phyloP scores from a whole-genome alignment of 176 grass and related monocot species.

The Otatea glauca region DNA sequence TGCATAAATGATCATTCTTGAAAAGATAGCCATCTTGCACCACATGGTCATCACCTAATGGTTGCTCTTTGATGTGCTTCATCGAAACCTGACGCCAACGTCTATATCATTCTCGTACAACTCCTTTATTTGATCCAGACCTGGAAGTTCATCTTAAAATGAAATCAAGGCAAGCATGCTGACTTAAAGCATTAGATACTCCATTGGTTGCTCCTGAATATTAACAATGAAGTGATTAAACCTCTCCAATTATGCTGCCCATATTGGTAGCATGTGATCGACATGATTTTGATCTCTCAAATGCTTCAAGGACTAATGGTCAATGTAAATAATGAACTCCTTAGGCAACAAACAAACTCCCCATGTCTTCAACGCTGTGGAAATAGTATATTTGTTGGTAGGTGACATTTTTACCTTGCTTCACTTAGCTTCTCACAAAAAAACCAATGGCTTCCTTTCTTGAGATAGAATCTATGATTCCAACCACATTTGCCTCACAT shows the following conservation, averaged over 20 bases:
- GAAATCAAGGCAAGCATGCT: neutral
- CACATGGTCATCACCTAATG: neutral
- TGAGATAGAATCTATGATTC: too few relatives aligned
- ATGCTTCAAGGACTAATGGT: constrained; percentile 4
- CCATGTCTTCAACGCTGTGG: too few relatives aligned
- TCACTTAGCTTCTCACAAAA: too few relatives aligned
- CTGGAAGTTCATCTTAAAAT: constrained; percentile 2
- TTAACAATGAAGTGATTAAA: constrained; percentile 18
- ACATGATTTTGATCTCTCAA: too few relatives aligned
- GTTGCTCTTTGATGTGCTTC: neutral
- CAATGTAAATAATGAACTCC: too few relatives aligned
- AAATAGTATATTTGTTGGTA: too few relatives aligned
- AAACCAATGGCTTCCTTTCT: too few relatives aligned
- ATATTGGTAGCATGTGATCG: neutral
- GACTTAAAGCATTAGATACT: neutral
- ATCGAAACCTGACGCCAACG: neutral
- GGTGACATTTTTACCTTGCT: too few relatives aligned
- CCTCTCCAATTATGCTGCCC: neutral
- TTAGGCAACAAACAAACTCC: too few relatives aligned
- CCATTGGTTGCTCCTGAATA: neutral
- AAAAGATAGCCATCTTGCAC: constrained; percentile 19
- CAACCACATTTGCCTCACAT: too few relatives aligned
- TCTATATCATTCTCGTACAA: constrained; percentile 22
- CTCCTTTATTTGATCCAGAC: constrained; percentile 3
- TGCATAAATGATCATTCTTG: neutral